These are phyloP conservation scores for Penicillium roqueforti DNA, from an alignment of 495 filamentous ascomycete genomes.

Conservation along the genomic window DNA sequence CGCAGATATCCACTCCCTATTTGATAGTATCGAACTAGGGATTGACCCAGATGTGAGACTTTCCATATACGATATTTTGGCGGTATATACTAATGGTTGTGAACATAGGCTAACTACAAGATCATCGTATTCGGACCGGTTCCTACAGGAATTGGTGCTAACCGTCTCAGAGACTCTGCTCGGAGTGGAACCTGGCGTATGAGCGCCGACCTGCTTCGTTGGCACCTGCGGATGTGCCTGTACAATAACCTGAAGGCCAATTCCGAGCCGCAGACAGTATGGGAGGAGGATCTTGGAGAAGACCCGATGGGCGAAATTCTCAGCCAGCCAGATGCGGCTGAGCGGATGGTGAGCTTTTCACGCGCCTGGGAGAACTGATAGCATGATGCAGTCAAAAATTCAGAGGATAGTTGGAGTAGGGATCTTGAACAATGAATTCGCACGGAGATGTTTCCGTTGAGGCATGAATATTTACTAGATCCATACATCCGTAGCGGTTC, in stretches of 20 bases:
- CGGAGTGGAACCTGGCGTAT: not conserved
- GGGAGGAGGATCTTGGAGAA: conserved; percentile 1
- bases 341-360: conserved; percentile 9
- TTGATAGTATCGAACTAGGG: not conserved
- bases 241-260: conserved; percentile 2
- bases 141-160: not conserved
- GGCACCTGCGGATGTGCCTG: conserved; percentile 6
- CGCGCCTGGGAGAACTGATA: not conserved
- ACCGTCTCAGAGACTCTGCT: not conserved
- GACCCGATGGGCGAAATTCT: conserved; percentile 6
- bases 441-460: too few species aligned
- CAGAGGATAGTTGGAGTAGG: not conserved
- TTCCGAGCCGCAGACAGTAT: not conserved
- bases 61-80: not conserved
- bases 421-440: not conserved
- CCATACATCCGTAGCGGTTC: too few species aligned
- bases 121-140: not conserved
- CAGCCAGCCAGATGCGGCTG: not conserved
- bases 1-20: not conserved
- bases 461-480: too few species aligned
- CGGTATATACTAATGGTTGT: not conserved
- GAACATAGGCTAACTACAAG: not conserved
- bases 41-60: not conserved
- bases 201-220: conserved; percentile 3
- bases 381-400: not conserved